Conservation (phyloP, 257 asterid genomes). For the Thymus mandschuricus region DNA sequence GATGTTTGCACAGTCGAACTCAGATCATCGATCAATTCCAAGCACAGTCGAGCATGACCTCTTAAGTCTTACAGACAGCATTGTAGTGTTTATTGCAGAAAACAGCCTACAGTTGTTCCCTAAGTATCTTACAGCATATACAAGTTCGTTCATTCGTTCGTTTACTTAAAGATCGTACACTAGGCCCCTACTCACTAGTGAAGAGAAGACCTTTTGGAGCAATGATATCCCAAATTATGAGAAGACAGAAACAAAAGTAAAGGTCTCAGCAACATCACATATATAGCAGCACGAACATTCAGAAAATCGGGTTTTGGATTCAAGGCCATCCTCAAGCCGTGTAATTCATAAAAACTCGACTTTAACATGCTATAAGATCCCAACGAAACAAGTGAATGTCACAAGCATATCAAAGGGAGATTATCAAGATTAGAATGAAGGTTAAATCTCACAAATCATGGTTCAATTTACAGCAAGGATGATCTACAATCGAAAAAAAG, state of each 20-base stretch:
- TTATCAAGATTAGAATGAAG: not conserved
- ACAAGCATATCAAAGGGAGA: slow-evolving; percentile 7
- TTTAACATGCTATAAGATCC: slow-evolving; percentile 11
- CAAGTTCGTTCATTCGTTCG: not conserved
- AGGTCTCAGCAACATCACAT: not conserved
- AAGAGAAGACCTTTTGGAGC: not conserved
- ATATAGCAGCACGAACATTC: not conserved
- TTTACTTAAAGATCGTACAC: not conserved
- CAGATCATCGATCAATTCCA: not conserved
- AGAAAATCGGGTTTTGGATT: too few relatives aligned
- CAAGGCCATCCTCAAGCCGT: too few relatives aligned
- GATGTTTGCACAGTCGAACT: not conserved
- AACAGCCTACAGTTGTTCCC: not conserved
- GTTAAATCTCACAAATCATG: slow-evolving; percentile 24
- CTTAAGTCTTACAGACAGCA: not conserved
- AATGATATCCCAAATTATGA: not conserved
- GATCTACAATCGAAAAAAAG: slow-evolving; percentile 18
- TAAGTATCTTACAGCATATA: not conserved
- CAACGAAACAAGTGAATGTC: not conserved
- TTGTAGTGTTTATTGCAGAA: not conserved
- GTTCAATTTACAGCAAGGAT: slow-evolving; percentile 35
- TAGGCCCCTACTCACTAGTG: not conserved
- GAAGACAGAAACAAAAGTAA: not conserved
- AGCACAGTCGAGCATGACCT: not conserved
- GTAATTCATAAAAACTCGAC: not conserved